Percentiles rank a stretch among this genome's conserved stretches.
phyloP scores from a whole-genome alignment of 2,329 filamentous ascomycete species.

The Colletotrichum musae region DNA sequence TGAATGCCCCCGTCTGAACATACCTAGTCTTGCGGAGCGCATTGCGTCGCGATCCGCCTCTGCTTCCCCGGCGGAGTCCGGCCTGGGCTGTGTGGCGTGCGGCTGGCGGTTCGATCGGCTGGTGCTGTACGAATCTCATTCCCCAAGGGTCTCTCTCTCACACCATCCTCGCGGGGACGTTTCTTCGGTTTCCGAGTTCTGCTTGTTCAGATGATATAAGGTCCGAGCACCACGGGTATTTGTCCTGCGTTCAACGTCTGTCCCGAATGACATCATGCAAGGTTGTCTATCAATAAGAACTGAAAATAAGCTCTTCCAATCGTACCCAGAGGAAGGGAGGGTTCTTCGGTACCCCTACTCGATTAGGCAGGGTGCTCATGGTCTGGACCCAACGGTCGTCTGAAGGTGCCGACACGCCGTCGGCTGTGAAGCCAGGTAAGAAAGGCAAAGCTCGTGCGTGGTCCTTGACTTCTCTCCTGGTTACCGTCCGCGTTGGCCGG shows the following conservation, averaged over 20 bases:
- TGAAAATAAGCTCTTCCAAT: background rate
- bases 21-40: background rate
- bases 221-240: background rate
- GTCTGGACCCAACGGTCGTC: slow-evolving; percentile 3
- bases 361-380: slow-evolving; percentile 2
- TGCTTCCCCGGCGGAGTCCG: background rate
- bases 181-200: background rate
- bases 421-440: background rate
- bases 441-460: background rate
- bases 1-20: slow-evolving; percentile 4
- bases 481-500: background rate
- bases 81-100: background rate
- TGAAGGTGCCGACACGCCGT: background rate
- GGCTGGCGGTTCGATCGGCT: slow-evolving; percentile 1
- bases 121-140: background rate
- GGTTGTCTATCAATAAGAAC: too few species aligned
- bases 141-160: background rate
- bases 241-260: background rate
- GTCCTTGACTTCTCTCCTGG: background rate
- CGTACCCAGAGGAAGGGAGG: background rate
- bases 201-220: slow-evolving; percentile 24
- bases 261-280: slow-evolving; percentile 16
- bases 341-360: slow-evolving; percentile 20
- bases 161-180: background rate
- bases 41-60: background rate